A percentile compares a stretch with the other conserved stretches of the same genome.
These are phyloP conservation scores for Tuber indicum DNA, from an alignment of 495 filamentous ascomycete species.

Conservation along the genomic window DNA sequence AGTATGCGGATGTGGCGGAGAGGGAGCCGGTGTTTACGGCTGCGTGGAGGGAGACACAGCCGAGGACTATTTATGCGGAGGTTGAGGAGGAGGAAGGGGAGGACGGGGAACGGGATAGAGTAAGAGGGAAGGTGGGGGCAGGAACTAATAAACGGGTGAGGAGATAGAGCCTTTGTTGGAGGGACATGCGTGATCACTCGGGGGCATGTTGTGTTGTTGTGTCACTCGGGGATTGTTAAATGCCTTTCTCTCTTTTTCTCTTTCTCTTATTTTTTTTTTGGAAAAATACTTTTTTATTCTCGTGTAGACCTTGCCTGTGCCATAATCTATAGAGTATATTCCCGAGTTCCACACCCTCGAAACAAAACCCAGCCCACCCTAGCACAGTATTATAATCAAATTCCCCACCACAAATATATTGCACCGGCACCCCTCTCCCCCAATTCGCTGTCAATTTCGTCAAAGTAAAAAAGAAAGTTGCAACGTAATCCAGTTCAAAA, in stretches of 20 bases:
- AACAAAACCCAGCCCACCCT: neutral
- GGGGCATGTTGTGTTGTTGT: neutral
- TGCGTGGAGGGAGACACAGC: constrained; percentile 88
- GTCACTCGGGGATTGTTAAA: neutral
- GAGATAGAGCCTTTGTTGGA: neutral
- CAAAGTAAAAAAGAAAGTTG: neutral
- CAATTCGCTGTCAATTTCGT: neutral
- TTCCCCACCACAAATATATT: neutral
- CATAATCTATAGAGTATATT: neutral
- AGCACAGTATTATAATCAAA: neutral
- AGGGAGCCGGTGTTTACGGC: constrained; percentile 85
- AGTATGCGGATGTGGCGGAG: constrained; percentile 90
- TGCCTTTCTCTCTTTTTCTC: neutral
- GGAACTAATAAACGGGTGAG: neutral
- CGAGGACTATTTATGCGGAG: constrained; percentile 84
- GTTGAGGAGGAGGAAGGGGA: constrained; percentile 78
- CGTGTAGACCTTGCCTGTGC: neutral
- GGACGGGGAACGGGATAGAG: constrained; percentile 27
- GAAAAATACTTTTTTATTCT: neutral
- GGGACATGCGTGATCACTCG: neutral
- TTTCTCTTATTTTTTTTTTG: neutral
- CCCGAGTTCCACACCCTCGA: neutral
- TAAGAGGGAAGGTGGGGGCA: neutral
- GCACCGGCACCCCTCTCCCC: neutral
- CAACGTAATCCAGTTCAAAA: neutral